Base-by-base conservation (phyloP, 331 rosid species). In the Malus hybrid region DNA sequence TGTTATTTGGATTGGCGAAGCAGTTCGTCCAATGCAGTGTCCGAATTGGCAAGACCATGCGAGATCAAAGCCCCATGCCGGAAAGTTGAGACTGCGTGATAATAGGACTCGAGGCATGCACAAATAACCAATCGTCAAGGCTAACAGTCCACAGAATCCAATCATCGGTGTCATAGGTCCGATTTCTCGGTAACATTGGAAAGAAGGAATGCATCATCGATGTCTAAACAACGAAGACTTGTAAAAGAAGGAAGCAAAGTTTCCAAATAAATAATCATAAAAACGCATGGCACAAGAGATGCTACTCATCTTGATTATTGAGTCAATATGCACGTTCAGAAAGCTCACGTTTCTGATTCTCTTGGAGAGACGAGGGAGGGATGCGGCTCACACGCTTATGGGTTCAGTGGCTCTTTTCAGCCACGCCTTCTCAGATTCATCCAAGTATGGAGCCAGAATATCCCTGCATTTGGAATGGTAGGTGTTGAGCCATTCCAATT, bases 371-470 rank as follows among this genome's bases (percentile, higher is more conserved):
- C 53, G 36, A 78, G 15, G 10, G 57, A 2, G 57, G 10, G 33
- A 50, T 6, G 57, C 42, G 7, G 77, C 80, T 89, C 87, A 92
- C 44, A 50, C 91, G 34, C 75, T 66, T 14, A 90, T 63, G 60
- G 96, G 93, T 75, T 86, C 97, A 6, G 99, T 95, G 67, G 99
- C 99, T 68, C 86, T 88, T 81, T 79, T 79, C 77, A 95, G 91
- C 99, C 99, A 95, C 48, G 87, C 86, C 46, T 79, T 88, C 87
- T 90, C 97, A 50, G 90, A 86, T 83, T 83, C 93, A 63, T 82
- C 85, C 84, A 95, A 78, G 85, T 78, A 75, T 5, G 97, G 88
- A 6, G 85, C 86, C 73, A 95, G 89, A 84, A 90, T 80, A 69
- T 91, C 88, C 75, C 84, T 86, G 67, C 99, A 95, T 62, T 79